Conservation (phyloP, 345 rosid genomes). For the Isatis tinctoria region DNA sequence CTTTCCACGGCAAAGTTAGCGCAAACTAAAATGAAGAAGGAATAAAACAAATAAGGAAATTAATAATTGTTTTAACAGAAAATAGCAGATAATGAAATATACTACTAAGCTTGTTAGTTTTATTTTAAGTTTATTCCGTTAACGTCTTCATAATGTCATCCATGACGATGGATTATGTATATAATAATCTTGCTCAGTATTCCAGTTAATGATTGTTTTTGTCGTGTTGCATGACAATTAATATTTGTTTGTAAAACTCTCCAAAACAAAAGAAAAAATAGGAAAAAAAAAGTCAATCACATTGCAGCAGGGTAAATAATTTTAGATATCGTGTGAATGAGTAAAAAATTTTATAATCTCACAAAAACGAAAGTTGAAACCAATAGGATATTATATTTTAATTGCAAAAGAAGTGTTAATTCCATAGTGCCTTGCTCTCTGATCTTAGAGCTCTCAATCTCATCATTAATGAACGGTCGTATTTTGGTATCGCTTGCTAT, state of each 20-base stretch:
- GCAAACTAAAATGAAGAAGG: too few species aligned
- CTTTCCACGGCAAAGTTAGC: too few species aligned
- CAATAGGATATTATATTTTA: too few species aligned
- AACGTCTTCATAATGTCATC: conserved; percentile 20
- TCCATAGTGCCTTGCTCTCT: too few species aligned
- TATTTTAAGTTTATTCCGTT: neutral
- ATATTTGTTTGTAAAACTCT: neutral
- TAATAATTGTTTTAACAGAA: too few species aligned
- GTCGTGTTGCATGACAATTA: conserved; percentile 19
- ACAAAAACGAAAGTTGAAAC: neutral
- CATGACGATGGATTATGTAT: conserved; percentile 14
- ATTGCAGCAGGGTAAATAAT: too few species aligned
- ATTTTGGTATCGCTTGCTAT: too few species aligned
- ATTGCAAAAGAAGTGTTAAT: too few species aligned
- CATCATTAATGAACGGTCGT: too few species aligned
- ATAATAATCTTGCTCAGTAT: neutral
- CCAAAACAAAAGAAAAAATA: neutral
- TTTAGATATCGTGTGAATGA: too few species aligned
- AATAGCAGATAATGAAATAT: neutral
- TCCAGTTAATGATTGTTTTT: neutral
- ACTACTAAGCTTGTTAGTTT: neutral
- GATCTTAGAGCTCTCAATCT: too few species aligned
- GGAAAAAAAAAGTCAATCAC: neutral
- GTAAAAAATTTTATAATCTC: neutral
- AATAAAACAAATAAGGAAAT: too few species aligned